phyloP scores from a whole-genome alignment of 1,139 yeast species.

The Magnusiomyces paraingens region DNA sequence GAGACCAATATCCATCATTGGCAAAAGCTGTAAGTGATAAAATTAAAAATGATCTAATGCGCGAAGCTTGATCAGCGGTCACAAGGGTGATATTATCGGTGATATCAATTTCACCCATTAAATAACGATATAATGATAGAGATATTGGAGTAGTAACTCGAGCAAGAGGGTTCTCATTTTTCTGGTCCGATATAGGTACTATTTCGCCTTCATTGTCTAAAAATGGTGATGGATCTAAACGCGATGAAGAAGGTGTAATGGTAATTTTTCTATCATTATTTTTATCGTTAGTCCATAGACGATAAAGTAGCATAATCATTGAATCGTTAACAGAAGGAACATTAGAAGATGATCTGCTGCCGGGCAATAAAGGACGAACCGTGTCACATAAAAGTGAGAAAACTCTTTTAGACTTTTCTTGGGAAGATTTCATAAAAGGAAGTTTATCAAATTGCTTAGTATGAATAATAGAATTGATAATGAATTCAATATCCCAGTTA shows the following conservation, averaged over 20 bases:
- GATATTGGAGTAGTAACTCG: conserved; percentile 23
- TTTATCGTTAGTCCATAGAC: conserved; percentile 23
- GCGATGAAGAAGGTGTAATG: conserved; percentile 22
- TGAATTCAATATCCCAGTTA: conserved; percentile 28
- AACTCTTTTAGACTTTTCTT: conserved; percentile 27
- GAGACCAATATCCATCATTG: conserved; percentile 35
- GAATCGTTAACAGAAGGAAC: neutral
- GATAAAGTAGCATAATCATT: conserved; percentile 22
- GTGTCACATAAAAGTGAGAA: conserved; percentile 28
- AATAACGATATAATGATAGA: conserved; percentile 23
- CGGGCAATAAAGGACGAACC: conserved; percentile 23
- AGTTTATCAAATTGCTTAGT: conserved; percentile 20
- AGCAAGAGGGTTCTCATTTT: conserved; percentile 18
- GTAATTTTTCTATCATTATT: conserved; percentile 1
- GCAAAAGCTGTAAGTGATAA: conserved; percentile 35
- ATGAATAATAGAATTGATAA: conserved; percentile 29
- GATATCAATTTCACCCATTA: conserved; percentile 8
- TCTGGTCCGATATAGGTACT: conserved; percentile 3
- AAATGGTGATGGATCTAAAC: conserved; percentile 23
- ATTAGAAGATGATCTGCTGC: conserved; percentile 20
- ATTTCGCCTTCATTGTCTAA: neutral
- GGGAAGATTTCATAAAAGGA: conserved; percentile 20
- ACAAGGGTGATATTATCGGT: neutral
- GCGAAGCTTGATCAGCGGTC: conserved; percentile 18
- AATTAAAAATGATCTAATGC: conserved; percentile 25